Evolutionary conservation across 305 asterid species (phyloP).

Genomic region (Stenogyne calaminthoides): DNA sequence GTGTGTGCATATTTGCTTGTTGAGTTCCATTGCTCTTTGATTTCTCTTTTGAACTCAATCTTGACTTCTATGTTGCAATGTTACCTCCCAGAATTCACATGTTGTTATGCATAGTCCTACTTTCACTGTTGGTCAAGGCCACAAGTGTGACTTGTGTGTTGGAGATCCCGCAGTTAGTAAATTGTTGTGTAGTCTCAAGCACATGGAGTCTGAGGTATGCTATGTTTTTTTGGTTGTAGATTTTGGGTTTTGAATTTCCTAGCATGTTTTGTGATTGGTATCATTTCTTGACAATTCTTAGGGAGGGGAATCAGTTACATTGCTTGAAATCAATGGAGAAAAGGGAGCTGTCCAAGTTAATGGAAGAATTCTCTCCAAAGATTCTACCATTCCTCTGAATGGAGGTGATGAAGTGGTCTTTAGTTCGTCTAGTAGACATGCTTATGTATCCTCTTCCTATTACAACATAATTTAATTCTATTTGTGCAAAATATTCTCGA

Average conservation of each 20-base stretch:
- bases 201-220: slow-evolving; percentile 64
- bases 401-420: slow-evolving; percentile 94
- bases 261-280: slow-evolving; percentile 19
- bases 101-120: slow-evolving; percentile 58
- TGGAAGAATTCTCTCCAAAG: slow-evolving; percentile 65
- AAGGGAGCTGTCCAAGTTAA: slow-evolving; percentile 87
- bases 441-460: slow-evolving; percentile 96
- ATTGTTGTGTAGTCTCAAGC: slow-evolving; percentile 77
- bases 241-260: slow-evolving; percentile 23
- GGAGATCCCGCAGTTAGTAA: slow-evolving; percentile 69
- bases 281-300: slow-evolving; percentile 25
- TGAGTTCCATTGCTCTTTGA: background rate
- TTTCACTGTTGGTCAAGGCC: slow-evolving; percentile 84
- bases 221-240: slow-evolving; percentile 8
- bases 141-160: slow-evolving; percentile 72
- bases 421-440: slow-evolving; percentile 69
- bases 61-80: slow-evolving; percentile 23
- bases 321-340: slow-evolving; percentile 80
- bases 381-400: slow-evolving; percentile 64
- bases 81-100: slow-evolving; percentile 67
- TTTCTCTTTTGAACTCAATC: slow-evolving; percentile 19
- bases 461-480: slow-evolving; percentile 24
- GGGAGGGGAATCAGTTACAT: slow-evolving; percentile 64
- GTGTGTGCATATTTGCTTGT: background rate
- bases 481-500: slow-evolving; percentile 7